Evolutionary conservation across 352 stramenopile genomes (phyloP), one percentile per base, ranked within the genome.

Genomic region (Globisporangium cederbergense): DNA sequence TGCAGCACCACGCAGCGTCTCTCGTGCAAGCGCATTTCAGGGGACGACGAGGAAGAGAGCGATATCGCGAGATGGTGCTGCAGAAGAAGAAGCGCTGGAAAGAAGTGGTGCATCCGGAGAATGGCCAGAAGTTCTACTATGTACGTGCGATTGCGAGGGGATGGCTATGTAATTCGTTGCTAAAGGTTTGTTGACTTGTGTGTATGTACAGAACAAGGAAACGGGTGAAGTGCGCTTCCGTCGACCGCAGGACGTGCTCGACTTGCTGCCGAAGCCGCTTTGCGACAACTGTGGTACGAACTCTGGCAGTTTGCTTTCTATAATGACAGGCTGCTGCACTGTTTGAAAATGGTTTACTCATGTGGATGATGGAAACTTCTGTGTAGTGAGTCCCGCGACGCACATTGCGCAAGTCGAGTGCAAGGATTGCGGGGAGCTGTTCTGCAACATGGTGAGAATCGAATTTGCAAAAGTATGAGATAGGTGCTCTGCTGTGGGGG

Each of bases 181-280:
- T 59, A 40, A 56, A 38, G 36, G 58, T 43, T 43, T 51, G 13
- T 42, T 67, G 10, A 14, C 25, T 16, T 55, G 11, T 14, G 25
- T 56, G 32, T 5, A 18, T 18, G 45, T n/a, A 16, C 58, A 95
- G 86, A 97, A 98, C 72, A 91, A 93, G 78, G 82, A 95, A 55
- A 98, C 87, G 10, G 94, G 93, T 0, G 94, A 98, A 74, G 93
- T 97, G 22, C 78, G 90, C 14, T 95, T 95, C 67, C 84, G 94
- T 7, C 78, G 88, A 25, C 95, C 92, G 16, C 92, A 98, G 67
- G 87, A 97, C 57, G 67, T 98, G 13, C 79, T 98, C 50, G 91
- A 98, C 71, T 56, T 98, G 57, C 73, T 98, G 59, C 84, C 84
- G 0, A 85, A 83, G 38, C 95, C 91, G 22, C 40, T 78, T 4